Evolutionary conservation across 257 asterid species (phyloP).

Genomic region (Penstemon newberryi): DNA sequence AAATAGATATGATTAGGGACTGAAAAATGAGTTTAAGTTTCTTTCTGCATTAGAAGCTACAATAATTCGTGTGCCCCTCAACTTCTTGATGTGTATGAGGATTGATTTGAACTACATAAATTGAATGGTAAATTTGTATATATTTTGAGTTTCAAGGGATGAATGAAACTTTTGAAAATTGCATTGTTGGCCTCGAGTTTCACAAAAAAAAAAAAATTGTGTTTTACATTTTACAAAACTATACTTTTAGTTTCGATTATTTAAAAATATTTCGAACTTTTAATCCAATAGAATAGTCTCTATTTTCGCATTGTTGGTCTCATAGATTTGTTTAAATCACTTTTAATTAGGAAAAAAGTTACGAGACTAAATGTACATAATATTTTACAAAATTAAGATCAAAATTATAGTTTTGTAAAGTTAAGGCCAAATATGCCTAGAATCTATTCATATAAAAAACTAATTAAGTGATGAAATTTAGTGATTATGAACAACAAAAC

Average conservation of each 20-base stretch:
- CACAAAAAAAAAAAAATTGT: background rate
- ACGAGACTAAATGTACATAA: background rate
- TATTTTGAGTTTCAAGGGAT: background rate
- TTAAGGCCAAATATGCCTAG: background rate
- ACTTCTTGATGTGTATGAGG: slow-evolving; percentile 42
- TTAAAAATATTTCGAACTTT: too few relatives aligned
- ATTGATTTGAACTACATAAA: slow-evolving; percentile 23
- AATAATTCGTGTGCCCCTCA: slow-evolving; percentile 16
- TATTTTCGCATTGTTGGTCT: too few relatives aligned
- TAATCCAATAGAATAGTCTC: too few relatives aligned
- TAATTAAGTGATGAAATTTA: background rate
- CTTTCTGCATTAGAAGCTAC: slow-evolving; percentile 5
- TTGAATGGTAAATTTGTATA: background rate
- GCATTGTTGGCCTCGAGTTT: too few relatives aligned
- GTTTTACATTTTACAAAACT: background rate
- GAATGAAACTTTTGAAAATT: too few relatives aligned
- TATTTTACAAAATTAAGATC: background rate
- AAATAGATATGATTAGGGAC: slow-evolving; percentile 25
- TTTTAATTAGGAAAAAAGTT: too few relatives aligned
- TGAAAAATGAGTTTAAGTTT: slow-evolving; percentile 24
- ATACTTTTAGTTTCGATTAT: background rate
- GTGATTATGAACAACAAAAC: background rate
- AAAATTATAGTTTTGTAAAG: background rate
- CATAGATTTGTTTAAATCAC: too few relatives aligned
- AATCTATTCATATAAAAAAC: background rate